Evolutionary conservation across 1,284 basidiomycete species (phyloP), one percentile per base, ranked within the genome.

Genomic region (Golubevia pallescens): DNA sequence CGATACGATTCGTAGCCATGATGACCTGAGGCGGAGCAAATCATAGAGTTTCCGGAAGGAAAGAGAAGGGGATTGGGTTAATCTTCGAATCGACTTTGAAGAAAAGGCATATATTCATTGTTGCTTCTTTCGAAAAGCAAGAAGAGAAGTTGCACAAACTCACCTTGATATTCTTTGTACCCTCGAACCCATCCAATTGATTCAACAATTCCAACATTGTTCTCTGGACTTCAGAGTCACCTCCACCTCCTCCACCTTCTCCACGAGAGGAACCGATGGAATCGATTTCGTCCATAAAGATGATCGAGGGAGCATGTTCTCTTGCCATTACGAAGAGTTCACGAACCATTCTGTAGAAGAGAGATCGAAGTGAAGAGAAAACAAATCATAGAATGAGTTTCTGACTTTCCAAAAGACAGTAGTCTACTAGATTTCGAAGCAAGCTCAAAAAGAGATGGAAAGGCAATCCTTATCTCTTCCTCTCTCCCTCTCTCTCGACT

Each of bases 281-380:
- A 87, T 99, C 96, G 76, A 99, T 98, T 87, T 99, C 96, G 87
- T 99, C 96, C 94, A 99, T 98, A 88, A 99, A 98, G 85, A 99
- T 97, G 88, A 99, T 98, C 86, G 92, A 93, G n/a, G 97, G 96
- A 24, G 96, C 96, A 85, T 98, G 95, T 86, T 98, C 96, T 73
- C 95, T 88, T 1, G 97, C 96, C 96, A 98, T 98, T 72, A 98
- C 94, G 88, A 99, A 99, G 63, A 99, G 87, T 88, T 99, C 96
- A 68, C 96, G 90, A 57, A 80, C 73, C 80, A 85, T 81, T 48
- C 23, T 52, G 20, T 24, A 13, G 34, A 53, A 19, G 38, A 3
- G 54, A 20, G 8, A 53, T 16, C 56, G 58, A 6, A 6, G 19
- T 16, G 57, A 24, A 20, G n/a, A n/a, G n/a, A n/a, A n/a, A n/a